Percentiles rank a stretch among this genome's conserved stretches.
Conservation (phyloP, 225 moss, liverwort and hornwort species). For the Lunularia cruciata region DNA sequence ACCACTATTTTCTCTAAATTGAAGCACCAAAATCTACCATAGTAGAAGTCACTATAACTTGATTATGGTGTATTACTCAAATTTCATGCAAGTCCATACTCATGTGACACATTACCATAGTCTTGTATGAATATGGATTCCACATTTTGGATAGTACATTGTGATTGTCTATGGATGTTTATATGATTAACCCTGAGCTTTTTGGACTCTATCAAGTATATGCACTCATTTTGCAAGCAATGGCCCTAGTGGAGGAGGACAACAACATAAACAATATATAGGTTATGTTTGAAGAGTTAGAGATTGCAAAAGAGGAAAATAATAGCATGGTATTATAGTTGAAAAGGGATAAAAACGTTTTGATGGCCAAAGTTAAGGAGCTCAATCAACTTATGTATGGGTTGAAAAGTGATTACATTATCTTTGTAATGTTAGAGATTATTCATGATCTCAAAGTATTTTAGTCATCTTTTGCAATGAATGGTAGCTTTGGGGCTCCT, state of each 20-base stretch:
- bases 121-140: no score
- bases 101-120: no score
- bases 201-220: slow-evolving; percentile 34
- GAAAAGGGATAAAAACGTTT: slow-evolving; percentile 52
- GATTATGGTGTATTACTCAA: no score
- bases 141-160: no score
- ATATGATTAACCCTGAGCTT: background rate
- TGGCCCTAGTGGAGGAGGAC: slow-evolving; percentile 52
- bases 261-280: slow-evolving; percentile 45
- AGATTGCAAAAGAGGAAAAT: slow-evolving; percentile 51
- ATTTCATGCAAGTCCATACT: no score
- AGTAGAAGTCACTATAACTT: no score
- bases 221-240: slow-evolving; percentile 45
- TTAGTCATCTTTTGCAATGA: slow-evolving; percentile 19
- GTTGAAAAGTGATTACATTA: slow-evolving; percentile 32
- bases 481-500: slow-evolving; percentile 36
- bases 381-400: slow-evolving; percentile 54
- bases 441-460: slow-evolving; percentile 43
- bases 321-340: slow-evolving; percentile 45
- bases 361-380: slow-evolving; percentile 56
- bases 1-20: no score
- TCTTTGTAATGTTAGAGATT: slow-evolving; percentile 35
- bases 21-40: no score
- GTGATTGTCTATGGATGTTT: no score
- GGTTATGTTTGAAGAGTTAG: slow-evolving; percentile 49